A percentile compares a stretch with the other conserved stretches of the same genome.
Evolutionary conservation across 2,329 filamentous ascomycete genomes (phyloP).

Genomic region (Endoconidiophora laricicola): DNA sequence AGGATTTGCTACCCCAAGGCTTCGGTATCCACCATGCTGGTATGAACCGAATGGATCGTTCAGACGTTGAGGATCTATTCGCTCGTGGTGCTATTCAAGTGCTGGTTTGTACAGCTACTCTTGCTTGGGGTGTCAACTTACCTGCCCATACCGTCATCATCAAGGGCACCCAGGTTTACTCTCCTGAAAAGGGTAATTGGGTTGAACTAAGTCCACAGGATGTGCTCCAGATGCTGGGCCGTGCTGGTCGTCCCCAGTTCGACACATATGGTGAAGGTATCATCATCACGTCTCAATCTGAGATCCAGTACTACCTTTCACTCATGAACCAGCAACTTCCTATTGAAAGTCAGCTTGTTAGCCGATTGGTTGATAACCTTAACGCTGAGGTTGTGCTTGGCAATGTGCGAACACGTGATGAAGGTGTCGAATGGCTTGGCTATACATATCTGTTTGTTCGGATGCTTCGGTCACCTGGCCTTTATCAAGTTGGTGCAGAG

Average conservation of each 20-base stretch:
- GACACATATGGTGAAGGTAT: conserved; percentile 98
- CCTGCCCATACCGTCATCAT: conserved; percentile 97
- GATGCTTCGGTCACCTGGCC: conserved; percentile 85
- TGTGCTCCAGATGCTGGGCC: conserved; percentile 94
- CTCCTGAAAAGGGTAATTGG: conserved; percentile 96
- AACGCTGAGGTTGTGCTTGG: conserved; percentile 94
- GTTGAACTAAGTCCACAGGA: conserved; percentile 95
- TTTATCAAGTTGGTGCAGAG: conserved; percentile 91
- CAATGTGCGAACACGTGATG: conserved; percentile 78
- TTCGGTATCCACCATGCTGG: conserved; percentile 98
- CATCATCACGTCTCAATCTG: conserved; percentile 87
- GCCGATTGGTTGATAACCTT: conserved; percentile 83
- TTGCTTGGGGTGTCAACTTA: conserved; percentile 97
- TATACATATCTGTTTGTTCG: conserved; percentile 97
- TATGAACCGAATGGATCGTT: conserved; percentile 89
- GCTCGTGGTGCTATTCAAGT: conserved; percentile 83
- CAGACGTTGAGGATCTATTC: conserved; percentile 88
- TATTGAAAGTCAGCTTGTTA: conserved; percentile 91
- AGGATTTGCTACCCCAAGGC: conserved; percentile 87
- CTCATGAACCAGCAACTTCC: conserved; percentile 93
- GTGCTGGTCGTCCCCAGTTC: conserved; percentile 89
- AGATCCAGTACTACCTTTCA: conserved; percentile 95
- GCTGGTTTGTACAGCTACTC: conserved; percentile 89
- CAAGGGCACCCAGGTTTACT: conserved; percentile 96
- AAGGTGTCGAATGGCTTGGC: conserved; percentile 96